Conservation (phyloP, 306 rosid species). For the Cicer arietinum region DNA sequence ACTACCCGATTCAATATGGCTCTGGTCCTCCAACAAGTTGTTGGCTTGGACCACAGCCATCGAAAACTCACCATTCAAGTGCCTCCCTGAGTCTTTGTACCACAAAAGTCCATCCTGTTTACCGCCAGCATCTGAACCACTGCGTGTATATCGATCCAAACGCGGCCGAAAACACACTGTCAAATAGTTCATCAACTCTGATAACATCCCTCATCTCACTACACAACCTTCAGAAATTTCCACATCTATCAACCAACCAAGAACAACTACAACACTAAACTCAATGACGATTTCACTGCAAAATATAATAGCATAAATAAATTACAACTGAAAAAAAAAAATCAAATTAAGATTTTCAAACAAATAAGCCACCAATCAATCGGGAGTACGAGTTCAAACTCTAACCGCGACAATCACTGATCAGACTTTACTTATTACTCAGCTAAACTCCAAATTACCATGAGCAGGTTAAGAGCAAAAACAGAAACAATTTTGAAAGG, state of each 20-base stretch:
- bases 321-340: slow-evolving; percentile 29
- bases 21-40: slow-evolving; percentile 74
- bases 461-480: too few species aligned
- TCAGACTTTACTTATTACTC: too few species aligned
- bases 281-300: slow-evolving; percentile 46
- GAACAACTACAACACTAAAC: slow-evolving; percentile 49
- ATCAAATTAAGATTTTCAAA: slow-evolving; percentile 29
- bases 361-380: slow-evolving; percentile 20
- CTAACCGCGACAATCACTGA: too few species aligned
- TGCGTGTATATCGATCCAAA: slow-evolving; percentile 48
- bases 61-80: slow-evolving; percentile 68
- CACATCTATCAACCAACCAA: slow-evolving; percentile 60
- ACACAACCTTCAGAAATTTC: slow-evolving; percentile 61
- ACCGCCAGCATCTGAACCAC: slow-evolving; percentile 63
- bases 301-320: slow-evolving; percentile 52
- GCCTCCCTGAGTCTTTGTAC: slow-evolving; percentile 72
- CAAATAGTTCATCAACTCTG: slow-evolving; percentile 69
- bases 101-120: slow-evolving; percentile 70
- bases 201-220: slow-evolving; percentile 78
- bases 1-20: slow-evolving; percentile 70
- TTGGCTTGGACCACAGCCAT: slow-evolving; percentile 85
- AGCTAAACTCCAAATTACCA: too few species aligned
- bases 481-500: slow-evolving; percentile 34
- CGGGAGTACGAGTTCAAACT: too few species aligned
- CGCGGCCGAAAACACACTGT: slow-evolving; percentile 71